phyloP scores from a whole-genome alignment of 371 early-diverging fungal genomes.

The Choanephora cucurbitarum region DNA sequence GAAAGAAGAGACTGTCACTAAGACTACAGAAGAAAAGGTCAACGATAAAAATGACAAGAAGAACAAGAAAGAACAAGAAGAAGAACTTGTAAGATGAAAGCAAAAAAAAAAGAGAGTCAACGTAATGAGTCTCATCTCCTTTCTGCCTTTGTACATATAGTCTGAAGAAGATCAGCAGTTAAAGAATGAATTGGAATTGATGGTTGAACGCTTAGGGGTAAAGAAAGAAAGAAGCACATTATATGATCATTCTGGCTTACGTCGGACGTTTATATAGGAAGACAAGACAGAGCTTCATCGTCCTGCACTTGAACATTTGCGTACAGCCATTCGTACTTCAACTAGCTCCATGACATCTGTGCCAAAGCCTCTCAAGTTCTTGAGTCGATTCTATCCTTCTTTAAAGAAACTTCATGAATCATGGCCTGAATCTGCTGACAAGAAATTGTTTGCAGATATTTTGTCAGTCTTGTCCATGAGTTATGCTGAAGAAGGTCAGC shows the following conservation, averaged over 20 bases:
- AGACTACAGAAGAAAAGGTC: constrained; percentile 19
- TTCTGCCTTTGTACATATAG: constrained; percentile 55
- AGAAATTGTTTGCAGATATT: constrained; percentile 90
- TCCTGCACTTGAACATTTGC: constrained; percentile 85
- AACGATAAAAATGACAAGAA: constrained; percentile 39
- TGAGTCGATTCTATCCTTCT: constrained; percentile 83
- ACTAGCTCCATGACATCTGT: constrained; percentile 98
- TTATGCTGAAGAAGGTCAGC: constrained; percentile 82
- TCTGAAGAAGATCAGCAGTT: constrained; percentile 96
- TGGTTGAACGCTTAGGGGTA: constrained; percentile 88
- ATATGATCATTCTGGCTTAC: too few species aligned
- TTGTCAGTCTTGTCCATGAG: constrained; percentile 96
- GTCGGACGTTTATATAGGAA: too few species aligned
- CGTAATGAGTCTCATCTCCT: not conserved
- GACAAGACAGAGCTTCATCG: constrained; percentile 72
- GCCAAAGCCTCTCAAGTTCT: constrained; percentile 96
- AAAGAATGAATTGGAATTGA: constrained; percentile 90
- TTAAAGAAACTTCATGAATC: constrained; percentile 70
- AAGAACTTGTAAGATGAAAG: constrained; percentile 42
- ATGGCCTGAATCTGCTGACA: constrained; percentile 80
- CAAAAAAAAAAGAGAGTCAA: not conserved
- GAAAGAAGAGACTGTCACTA: constrained; percentile 22
- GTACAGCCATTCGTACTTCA: constrained; percentile 88
- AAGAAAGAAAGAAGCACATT: not conserved
- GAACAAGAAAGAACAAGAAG: constrained; percentile 50